These are phyloP conservation scores for Kewa caespitosa DNA, from an alignment of 179 eudicot genomes.

Conservation along the genomic window DNA sequence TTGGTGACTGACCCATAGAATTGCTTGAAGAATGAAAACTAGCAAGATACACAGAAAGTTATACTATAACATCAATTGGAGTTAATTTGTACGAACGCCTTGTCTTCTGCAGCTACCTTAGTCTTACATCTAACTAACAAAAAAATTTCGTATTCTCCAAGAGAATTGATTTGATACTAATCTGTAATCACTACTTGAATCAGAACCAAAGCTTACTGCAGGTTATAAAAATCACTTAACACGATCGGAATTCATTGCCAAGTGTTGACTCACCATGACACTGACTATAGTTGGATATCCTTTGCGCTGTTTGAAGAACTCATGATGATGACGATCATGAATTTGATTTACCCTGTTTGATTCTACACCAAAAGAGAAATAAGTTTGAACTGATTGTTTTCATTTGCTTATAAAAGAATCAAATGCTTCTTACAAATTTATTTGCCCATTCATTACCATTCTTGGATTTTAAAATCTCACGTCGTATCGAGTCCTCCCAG, in stretches of 20 bases:
- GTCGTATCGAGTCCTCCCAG: constrained; percentile 68
- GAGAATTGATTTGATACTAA: too few relatives aligned
- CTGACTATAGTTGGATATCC: constrained; percentile 33
- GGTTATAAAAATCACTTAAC: too few relatives aligned
- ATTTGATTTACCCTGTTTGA: constrained; percentile 33
- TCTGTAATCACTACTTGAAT: too few relatives aligned
- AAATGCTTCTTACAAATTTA: constrained; percentile 6
- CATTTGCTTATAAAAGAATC: background rate
- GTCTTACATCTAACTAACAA: too few relatives aligned
- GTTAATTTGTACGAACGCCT: too few relatives aligned
- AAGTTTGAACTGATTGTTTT: background rate
- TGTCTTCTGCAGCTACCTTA: too few relatives aligned
- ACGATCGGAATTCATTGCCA: too few relatives aligned
- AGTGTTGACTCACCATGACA: constrained; percentile 43
- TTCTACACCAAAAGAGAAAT: constrained; percentile 17
- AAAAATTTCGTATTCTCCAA: too few relatives aligned
- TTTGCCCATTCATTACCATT: constrained; percentile 21
- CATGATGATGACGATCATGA: constrained; percentile 35
- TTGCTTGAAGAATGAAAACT: constrained; percentile 73
- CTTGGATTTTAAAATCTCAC: constrained; percentile 33
- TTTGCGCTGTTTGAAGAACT: constrained; percentile 38
- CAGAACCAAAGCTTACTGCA: too few relatives aligned
- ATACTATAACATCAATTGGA: background rate
- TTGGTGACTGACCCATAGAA: constrained; percentile 71
- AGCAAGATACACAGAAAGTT: constrained; percentile 8